These are phyloP conservation scores for Uromyces viciae-fabae DNA, from an alignment of 1,284 basidiomycete genomes.

Conservation along the genomic window DNA sequence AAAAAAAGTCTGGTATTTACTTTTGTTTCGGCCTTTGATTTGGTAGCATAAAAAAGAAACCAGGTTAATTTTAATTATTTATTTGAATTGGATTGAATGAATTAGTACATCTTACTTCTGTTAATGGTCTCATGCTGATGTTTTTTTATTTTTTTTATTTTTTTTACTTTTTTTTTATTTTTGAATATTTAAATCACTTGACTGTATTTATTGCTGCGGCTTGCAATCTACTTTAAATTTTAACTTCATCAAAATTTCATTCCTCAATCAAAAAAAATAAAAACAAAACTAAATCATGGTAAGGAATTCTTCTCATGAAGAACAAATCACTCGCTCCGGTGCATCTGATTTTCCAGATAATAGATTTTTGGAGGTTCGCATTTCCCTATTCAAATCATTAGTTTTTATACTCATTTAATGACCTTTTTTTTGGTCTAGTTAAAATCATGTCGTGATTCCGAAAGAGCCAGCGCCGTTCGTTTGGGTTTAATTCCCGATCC, in stretches of 20 bases:
- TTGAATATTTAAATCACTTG: too few relatives aligned
- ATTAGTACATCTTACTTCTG: background rate
- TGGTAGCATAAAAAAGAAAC: background rate
- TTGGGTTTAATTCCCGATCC: conserved; percentile 85
- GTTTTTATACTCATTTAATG: too few relatives aligned
- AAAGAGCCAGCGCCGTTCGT: conserved; percentile 72
- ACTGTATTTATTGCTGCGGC: too few relatives aligned
- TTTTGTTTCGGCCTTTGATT: background rate
- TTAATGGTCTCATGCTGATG: background rate
- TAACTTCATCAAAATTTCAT: too few relatives aligned
- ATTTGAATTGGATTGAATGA: background rate
- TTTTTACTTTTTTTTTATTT: background rate
- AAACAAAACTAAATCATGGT: background rate
- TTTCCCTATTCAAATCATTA: too few relatives aligned
- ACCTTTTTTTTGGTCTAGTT: conserved; percentile 54
- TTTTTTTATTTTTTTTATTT: background rate
- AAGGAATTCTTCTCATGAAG: conserved; percentile 6
- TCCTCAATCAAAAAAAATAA: too few relatives aligned
- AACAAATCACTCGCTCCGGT: conserved; percentile 6
- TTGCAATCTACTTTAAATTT: too few relatives aligned
- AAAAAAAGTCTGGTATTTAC: background rate
- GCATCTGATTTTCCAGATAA: conserved; percentile 15
- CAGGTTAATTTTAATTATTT: background rate
- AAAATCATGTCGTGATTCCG: conserved; percentile 63
- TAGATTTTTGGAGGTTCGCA: conserved; percentile 42